phyloP scores from a whole-genome alignment of 116 monocot genomes.

The Dioscorea cayenensis region DNA sequence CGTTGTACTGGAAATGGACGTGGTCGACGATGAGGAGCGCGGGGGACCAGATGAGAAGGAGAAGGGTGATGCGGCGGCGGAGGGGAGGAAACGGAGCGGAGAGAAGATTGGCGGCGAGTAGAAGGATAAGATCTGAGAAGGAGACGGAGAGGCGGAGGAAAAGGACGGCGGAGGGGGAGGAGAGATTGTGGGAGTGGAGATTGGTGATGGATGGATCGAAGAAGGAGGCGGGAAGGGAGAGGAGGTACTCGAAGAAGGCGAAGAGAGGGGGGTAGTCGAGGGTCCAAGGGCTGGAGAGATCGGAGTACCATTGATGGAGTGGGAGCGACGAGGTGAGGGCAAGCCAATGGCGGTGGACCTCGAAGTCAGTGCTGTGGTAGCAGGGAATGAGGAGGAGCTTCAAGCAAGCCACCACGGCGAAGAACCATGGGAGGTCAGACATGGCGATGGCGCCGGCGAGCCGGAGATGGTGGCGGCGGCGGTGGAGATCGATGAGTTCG shows the following conservation, averaged over 20 bases:
- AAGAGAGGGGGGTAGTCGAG: constrained; percentile 99
- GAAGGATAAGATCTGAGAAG: constrained; percentile 42
- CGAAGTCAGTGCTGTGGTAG: constrained; percentile 82
- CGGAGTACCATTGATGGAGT: constrained; percentile 63
- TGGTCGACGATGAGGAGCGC: constrained; percentile 82
- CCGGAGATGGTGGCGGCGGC: background rate
- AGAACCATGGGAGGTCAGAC: constrained; percentile 36
- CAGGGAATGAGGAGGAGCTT: constrained; percentile 77
- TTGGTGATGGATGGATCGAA: constrained; percentile 45
- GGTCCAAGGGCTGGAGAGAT: constrained; percentile 61
- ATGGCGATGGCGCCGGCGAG: constrained; percentile 1
- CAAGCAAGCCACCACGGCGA: constrained; percentile 38
- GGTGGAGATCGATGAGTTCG: background rate
- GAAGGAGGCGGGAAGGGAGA: constrained; percentile 57
- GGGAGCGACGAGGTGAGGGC: constrained; percentile 81
- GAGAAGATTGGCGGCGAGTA: constrained; percentile 30
- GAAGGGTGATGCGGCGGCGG: constrained; percentile 8
- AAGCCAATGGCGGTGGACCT: constrained; percentile 91
- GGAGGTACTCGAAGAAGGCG: constrained; percentile 73
- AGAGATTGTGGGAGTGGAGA: constrained; percentile 18
- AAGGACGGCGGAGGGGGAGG: constrained; percentile 34
- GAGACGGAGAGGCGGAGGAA: constrained; percentile 58
- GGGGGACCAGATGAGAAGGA: constrained; percentile 59
- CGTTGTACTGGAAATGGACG: constrained; percentile 94
- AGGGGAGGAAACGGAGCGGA: background rate